Base-by-base conservation (phyloP, 2,329 filamentous ascomycete genomes). In the Fusarium sp. region DNA sequence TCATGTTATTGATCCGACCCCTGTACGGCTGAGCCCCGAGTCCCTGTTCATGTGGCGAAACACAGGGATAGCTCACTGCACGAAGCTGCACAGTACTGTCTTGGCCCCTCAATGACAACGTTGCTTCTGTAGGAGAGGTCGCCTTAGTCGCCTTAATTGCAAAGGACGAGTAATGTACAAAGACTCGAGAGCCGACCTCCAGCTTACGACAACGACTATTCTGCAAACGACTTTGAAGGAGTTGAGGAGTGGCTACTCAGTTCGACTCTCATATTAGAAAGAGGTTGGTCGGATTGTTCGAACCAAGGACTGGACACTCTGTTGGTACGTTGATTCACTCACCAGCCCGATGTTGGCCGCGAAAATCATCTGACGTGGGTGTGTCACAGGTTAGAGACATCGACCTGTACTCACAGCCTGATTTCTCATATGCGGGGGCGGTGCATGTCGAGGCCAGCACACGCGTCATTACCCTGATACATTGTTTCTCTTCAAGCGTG, bases 361-460 rank as follows among this genome's bases (percentile, higher is more conserved):
- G 45, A 46, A 8, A 16, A 25, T 45, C 60, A 25, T 66, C 42
- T 53, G 47, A 65, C 23, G n/a, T 25, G 8, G 8, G 16, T 43
- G 51, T 51, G 27, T 37, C 41, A 42, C 62, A 42, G 41, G 23
- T 47, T 18, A 50, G 21, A 28, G 11, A 14, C 18, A 27, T 9
- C 23, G 14, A 18, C 23, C 12, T 30, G 9, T 7, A 4, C 20
- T 43, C 20, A 9, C 27, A 59, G 63, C 60, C 60, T 65, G 42
- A 41, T 59, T 45, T n/a, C 13, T 21, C 13, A 20, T 16, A 54
- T 46, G 63, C 30, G 54, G 63, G 51, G 40, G 27, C 28, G 5
- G 7, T 43, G 59, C 47, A 56, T 42, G 12, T 43, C n/a, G 13
- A 21, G n/a, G 14, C 21, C 48, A 51, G 11, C 16, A 27, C 37